phyloP scores from a whole-genome alignment of 176 grass and related monocot species.

The Neostapfia colusana region DNA sequence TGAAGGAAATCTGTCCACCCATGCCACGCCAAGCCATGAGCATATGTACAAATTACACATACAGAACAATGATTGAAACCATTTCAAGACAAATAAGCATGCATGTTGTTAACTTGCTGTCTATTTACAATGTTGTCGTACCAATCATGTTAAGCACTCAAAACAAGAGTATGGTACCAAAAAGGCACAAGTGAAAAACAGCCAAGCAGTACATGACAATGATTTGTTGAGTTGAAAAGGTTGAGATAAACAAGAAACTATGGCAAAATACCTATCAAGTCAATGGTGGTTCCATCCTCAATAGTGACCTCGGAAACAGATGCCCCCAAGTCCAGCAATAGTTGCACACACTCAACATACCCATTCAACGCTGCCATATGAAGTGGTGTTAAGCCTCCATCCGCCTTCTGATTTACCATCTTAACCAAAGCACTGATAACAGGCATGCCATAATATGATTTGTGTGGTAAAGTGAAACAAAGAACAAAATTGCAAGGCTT shows the following conservation, averaged over 20 bases:
- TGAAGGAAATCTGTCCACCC: not conserved
- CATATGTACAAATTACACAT: conserved; percentile 24
- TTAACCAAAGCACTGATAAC: conserved; percentile 53
- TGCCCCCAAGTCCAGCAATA: conserved; percentile 83
- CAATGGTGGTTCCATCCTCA: conserved; percentile 83
- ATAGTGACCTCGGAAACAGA: too few relatives aligned
- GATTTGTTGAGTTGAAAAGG: conserved; percentile 14
- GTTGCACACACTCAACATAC: conserved; percentile 75
- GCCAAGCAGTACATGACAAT: not conserved
- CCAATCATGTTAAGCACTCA: conserved; percentile 24
- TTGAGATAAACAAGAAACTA: not conserved
- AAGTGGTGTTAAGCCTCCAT: conserved; percentile 89
- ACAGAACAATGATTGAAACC: conserved; percentile 7
- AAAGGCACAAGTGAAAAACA: conserved; percentile 12
- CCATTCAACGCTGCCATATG: conserved; percentile 97
- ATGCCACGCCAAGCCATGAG: not conserved
- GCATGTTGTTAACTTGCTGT: not conserved
- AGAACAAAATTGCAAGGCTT: conserved; percentile 8
- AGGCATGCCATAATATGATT: conserved; percentile 22
- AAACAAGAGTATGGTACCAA: not conserved
- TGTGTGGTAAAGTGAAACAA: not conserved
- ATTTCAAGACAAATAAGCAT: conserved; percentile 5
- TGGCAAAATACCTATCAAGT: conserved; percentile 69
- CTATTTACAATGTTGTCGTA: conserved; percentile 10
- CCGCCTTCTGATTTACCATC: conserved; percentile 67